Evolutionary conservation across 768 basidiomycete species (phyloP).

Genomic region (Suillus placidus): DNA sequence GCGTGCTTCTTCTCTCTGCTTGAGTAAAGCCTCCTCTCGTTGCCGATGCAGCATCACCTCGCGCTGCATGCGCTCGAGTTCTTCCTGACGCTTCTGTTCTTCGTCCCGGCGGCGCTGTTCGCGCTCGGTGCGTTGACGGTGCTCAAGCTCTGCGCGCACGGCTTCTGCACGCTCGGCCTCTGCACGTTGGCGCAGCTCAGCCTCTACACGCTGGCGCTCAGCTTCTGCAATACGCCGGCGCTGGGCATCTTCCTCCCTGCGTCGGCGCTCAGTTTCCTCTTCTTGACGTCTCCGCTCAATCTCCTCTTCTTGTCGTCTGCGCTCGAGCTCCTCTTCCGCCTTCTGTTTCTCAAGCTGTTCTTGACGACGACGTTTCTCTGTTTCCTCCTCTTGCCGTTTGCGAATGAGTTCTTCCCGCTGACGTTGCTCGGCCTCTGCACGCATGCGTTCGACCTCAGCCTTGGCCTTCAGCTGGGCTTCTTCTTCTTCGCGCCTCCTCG

Average conservation of each 20-base stretch:
- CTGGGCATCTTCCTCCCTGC: slow-evolving; percentile 2
- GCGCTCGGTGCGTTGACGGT: slow-evolving; percentile 1
- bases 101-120: slow-evolving; percentile 8
- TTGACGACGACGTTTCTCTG: slow-evolving; percentile 2
- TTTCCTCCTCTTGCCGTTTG: slow-evolving; percentile 3
- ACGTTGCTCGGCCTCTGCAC: slow-evolving; percentile 7
- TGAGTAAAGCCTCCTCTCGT: slow-evolving; percentile 13
- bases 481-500: slow-evolving; percentile 3
- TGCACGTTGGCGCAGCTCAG: slow-evolving; percentile 5
- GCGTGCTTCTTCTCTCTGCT: slow-evolving; percentile 14
- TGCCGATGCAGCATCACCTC: slow-evolving; percentile 30
- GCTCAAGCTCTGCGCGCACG: not conserved
- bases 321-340: not conserved
- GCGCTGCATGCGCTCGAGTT: slow-evolving; percentile 48
- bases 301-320: slow-evolving; percentile 2
- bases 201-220: not conserved
- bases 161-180: not conserved
- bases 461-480: not conserved
- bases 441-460: not conserved
- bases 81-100: slow-evolving; percentile 38
- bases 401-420: slow-evolving; percentile 2
- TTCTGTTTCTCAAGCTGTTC: not conserved
- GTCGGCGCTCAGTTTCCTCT: not conserved
- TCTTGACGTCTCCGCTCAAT: not conserved
- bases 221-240: not conserved